Evolutionary conservation across 495 filamentous ascomycete genomes (phyloP).

Genomic region (Podospora bellae-mahoneyi): DNA sequence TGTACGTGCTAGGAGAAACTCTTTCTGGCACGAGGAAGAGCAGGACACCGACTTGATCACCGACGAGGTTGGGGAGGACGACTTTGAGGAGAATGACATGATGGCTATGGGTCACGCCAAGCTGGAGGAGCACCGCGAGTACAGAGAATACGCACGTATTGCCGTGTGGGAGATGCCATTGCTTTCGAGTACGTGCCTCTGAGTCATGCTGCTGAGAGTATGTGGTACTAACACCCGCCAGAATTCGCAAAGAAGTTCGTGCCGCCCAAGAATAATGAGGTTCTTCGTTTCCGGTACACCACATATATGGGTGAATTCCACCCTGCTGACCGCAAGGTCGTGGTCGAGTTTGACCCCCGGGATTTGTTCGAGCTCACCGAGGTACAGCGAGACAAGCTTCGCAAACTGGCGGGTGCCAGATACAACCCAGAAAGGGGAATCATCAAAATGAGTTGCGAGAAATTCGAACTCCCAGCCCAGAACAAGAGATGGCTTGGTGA

Average conservation of each 20-base stretch:
- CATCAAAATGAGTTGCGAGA: constrained; percentile 87
- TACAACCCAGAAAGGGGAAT: constrained; percentile 86
- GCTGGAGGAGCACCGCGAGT: constrained; percentile 83
- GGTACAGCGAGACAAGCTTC: constrained; percentile 70
- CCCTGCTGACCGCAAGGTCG: constrained; percentile 87
- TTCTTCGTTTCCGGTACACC: constrained; percentile 93
- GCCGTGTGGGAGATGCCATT: constrained; percentile 96
- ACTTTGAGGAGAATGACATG: constrained; percentile 72
- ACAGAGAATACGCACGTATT: constrained; percentile 81
- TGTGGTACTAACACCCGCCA: constrained; percentile 31
- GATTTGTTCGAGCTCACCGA: constrained; percentile 61
- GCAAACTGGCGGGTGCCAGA: constrained; percentile 81
- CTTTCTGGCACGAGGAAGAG: constrained; percentile 45
- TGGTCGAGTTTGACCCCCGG: constrained; percentile 74
- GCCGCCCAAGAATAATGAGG: constrained; percentile 60
- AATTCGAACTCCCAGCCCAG: constrained; percentile 80
- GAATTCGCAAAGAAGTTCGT: constrained; percentile 79
- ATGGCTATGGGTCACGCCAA: constrained; percentile 75
- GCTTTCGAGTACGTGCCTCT: constrained; percentile 65
- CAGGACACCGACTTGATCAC: constrained; percentile 40
- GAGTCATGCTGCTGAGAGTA: background rate
- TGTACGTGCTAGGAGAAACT: constrained; percentile 14
- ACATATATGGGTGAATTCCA: constrained; percentile 93
- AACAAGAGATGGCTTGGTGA: constrained; percentile 94
- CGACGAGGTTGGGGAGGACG: constrained; percentile 40